Percentiles rank a stretch among this genome's conserved stretches.
phyloP scores from a whole-genome alignment of 140 eudicot species.

The Cichorium intybus region DNA sequence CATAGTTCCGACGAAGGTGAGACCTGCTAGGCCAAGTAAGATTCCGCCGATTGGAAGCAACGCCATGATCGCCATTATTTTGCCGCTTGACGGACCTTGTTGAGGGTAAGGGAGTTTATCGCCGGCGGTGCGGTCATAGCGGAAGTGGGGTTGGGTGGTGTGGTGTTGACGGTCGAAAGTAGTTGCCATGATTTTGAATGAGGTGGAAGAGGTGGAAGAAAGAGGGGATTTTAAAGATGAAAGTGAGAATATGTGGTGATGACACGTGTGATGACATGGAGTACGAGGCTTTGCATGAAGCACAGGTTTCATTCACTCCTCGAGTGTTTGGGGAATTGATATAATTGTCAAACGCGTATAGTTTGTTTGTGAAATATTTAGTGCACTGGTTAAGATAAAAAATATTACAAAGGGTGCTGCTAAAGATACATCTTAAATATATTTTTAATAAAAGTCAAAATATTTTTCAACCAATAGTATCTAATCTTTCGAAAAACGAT shows the following conservation, averaged over 20 bases:
- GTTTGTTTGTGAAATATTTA: no score
- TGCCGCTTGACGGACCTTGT: constrained; percentile 33
- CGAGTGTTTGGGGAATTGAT: constrained; percentile 4
- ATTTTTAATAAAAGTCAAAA: no score
- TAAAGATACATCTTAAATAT: no score
- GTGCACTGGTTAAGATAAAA: no score
- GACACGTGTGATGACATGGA: constrained; percentile 46
- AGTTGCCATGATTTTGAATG: constrained; percentile 33
- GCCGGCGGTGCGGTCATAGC: constrained; percentile 8
- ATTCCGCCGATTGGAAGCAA: constrained; percentile 43
- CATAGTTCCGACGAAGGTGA: constrained; percentile 54
- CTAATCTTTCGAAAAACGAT: no score
- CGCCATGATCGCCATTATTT: constrained; percentile 40
- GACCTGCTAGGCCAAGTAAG: constrained; percentile 62
- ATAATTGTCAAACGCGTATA: no score
- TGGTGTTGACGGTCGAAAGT: constrained; percentile 26
- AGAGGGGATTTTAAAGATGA: constrained; percentile 22
- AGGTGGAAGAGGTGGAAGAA: constrained; percentile 15
- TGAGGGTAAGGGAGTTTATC: constrained; percentile 7
- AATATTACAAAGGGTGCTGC: no score
- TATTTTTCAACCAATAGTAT: no score
- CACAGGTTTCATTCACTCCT: constrained; percentile 36
- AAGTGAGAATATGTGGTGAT: not conserved
- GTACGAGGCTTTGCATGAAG: constrained; percentile 41
- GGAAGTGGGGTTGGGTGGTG: constrained; percentile 26